These are phyloP conservation scores for Emergomyces orientalis DNA, from an alignment of 2,329 filamentous ascomycete species.

Conservation along the genomic window DNA sequence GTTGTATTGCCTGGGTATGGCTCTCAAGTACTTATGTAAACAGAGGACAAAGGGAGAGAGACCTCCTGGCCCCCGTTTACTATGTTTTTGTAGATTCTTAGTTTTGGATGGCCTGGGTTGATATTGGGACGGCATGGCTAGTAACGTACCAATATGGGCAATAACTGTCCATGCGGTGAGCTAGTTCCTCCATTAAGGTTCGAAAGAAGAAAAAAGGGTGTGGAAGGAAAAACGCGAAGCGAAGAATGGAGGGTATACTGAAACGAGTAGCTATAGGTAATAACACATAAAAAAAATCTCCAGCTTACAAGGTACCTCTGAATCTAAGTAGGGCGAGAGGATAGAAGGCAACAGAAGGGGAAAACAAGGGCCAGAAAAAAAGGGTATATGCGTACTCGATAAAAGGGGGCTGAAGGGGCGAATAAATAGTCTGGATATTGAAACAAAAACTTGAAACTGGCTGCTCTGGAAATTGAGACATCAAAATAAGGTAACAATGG, in stretches of 20 bases:
- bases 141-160: not conserved
- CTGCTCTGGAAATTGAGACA: not conserved
- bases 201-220: not conserved
- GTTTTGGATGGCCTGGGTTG: not conserved
- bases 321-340: not conserved
- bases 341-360: not conserved
- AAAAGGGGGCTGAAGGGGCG: not conserved
- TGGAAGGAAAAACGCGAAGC: not conserved
- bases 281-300: not conserved
- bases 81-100: not conserved
- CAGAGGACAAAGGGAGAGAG: not conserved
- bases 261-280: not conserved
- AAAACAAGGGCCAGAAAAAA: not conserved
- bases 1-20: not conserved
- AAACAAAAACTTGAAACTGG: not conserved
- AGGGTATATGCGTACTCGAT: not conserved
- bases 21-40: not conserved
- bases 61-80: too few relatives aligned
- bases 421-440: not conserved
- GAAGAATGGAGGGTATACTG: not conserved
- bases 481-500: not conserved
- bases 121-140: not conserved
- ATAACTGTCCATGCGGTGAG: not conserved
- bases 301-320: not conserved
- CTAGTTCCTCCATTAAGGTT: not conserved